Conservation (phyloP, 169 alveolate genomes). For the Cryptosporidium parvum region DNA sequence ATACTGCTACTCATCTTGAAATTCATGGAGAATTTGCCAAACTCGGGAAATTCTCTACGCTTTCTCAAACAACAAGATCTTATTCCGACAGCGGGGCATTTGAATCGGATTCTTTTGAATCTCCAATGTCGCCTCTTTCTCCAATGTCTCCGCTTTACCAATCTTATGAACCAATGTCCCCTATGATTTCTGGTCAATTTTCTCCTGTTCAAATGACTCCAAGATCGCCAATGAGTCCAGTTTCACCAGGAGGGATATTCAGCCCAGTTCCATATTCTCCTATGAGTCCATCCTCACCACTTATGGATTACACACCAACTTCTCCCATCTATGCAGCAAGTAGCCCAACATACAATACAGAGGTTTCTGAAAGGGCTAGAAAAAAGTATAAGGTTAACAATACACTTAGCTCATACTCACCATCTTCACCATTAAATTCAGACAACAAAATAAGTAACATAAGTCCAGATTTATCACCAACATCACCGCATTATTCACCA, state of each 20-base stretch:
- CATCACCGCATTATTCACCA: conserved; percentile 84
- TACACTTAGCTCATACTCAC: conserved; percentile 4
- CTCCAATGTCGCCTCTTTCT: conserved; percentile 79
- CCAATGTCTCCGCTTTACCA: conserved; percentile 79
- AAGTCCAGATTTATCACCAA: conserved; percentile 72
- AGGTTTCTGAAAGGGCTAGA: conserved; percentile 49
- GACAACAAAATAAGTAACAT: conserved; percentile 7
- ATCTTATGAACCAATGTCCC: conserved; percentile 75
- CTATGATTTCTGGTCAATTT: conserved; percentile 72
- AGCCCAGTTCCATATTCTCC: conserved; percentile 90
- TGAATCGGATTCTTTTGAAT: conserved; percentile 71
- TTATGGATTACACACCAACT: conserved; percentile 65
- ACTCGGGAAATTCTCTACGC: conserved; percentile 85
- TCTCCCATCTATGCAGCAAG: conserved; percentile 69
- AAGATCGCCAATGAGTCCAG: conserved; percentile 77
- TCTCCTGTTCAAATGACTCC: conserved; percentile 77
- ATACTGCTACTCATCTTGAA: conserved; percentile 88
- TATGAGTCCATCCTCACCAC: conserved; percentile 87
- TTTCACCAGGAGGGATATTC: conserved; percentile 89
- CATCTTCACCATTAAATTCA: conserved; percentile 44
- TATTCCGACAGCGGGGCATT: conserved; percentile 11
- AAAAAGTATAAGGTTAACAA: conserved; percentile 48
- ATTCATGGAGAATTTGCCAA: conserved; percentile 83
- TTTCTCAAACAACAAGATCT: conserved; percentile 81
- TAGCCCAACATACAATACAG: conserved; percentile 58